Evolutionary conservation across 192 early-diverging fungal genomes (phyloP).

Genomic region (Backusella tuberculispora): DNA sequence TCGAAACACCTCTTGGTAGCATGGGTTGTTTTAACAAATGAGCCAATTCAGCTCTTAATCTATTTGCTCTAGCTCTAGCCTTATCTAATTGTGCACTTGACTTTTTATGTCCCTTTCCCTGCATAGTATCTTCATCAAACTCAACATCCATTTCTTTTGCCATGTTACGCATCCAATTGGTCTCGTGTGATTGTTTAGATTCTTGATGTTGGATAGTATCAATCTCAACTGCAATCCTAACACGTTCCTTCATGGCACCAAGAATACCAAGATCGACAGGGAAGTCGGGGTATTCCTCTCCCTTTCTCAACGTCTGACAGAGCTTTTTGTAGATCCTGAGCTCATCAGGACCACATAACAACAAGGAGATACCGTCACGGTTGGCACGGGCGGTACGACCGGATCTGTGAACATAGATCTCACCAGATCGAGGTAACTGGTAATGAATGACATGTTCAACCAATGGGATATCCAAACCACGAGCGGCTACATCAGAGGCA

Average conservation of each 20-base stretch:
- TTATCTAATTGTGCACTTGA: conserved; percentile 43
- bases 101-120: conserved; percentile 45
- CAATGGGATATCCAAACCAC: conserved; percentile 91
- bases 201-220: conserved; percentile 79
- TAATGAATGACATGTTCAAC: conserved; percentile 97
- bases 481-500: conserved; percentile 95
- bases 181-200: conserved; percentile 68
- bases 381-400: conserved; percentile 93
- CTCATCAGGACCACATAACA: conserved; percentile 88
- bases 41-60: conserved; percentile 49
- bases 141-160: conserved; percentile 83
- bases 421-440: conserved; percentile 88
- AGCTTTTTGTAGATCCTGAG: conserved; percentile 80
- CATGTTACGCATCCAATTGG: conserved; percentile 78
- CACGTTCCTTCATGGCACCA: conserved; percentile 71
- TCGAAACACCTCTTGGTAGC: conserved; percentile 55
- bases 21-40: conserved; percentile 48
- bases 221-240: conserved; percentile 81
- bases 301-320: conserved; percentile 78
- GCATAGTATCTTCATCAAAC: conserved; percentile 68
- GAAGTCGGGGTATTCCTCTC: conserved; percentile 73
- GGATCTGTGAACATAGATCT: conserved; percentile 95
- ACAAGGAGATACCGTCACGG: conserved; percentile 79
- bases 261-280: conserved; percentile 79
- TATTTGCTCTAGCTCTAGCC: conserved; percentile 49